These are phyloP conservation scores for Populus tomentosa DNA, from an alignment of 441 rosid genomes.

Conservation along the genomic window DNA sequence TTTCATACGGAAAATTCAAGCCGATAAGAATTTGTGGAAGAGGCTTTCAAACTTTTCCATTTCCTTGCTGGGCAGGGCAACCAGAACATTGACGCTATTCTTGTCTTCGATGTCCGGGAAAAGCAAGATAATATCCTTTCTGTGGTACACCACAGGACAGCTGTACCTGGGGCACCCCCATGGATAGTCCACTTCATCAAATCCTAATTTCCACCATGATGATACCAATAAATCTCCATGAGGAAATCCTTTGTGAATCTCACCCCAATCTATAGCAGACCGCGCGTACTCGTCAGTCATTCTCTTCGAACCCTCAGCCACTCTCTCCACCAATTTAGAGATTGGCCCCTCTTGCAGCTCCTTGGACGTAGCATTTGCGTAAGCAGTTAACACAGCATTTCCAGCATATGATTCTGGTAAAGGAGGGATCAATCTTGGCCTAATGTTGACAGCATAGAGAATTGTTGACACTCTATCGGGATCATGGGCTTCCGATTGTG, in stretches of 20 bases:
- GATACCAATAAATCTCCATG: constrained; percentile 67
- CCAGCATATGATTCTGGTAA: constrained; percentile 48
- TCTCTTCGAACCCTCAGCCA: constrained; percentile 47
- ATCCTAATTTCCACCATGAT: constrained; percentile 86
- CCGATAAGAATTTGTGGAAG: constrained; percentile 34
- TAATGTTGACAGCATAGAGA: constrained; percentile 68
- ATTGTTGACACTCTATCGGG: constrained; percentile 48
- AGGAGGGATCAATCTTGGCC: constrained; percentile 58
- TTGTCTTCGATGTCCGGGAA: constrained; percentile 50
- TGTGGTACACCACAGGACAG: constrained; percentile 63
- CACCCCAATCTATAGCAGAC: constrained; percentile 76
- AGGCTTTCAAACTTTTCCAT: constrained; percentile 52
- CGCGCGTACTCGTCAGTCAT: constrained; percentile 58
- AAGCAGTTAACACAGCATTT: constrained; percentile 67
- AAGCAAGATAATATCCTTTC: constrained; percentile 68
- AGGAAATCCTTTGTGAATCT: constrained; percentile 59
- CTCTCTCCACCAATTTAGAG: constrained; percentile 48
- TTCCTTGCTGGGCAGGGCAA: constrained; percentile 60
- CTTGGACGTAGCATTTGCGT: constrained; percentile 45
- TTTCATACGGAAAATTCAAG: neutral
- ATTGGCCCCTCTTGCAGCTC: constrained; percentile 45
- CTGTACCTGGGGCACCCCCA: constrained; percentile 79
- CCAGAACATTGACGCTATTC: constrained; percentile 60
- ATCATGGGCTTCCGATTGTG: constrained; percentile 17
- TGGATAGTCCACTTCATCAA: constrained; percentile 67